Conservation (phyloP, 345 rosid genomes). For the Sonneratia alba region DNA sequence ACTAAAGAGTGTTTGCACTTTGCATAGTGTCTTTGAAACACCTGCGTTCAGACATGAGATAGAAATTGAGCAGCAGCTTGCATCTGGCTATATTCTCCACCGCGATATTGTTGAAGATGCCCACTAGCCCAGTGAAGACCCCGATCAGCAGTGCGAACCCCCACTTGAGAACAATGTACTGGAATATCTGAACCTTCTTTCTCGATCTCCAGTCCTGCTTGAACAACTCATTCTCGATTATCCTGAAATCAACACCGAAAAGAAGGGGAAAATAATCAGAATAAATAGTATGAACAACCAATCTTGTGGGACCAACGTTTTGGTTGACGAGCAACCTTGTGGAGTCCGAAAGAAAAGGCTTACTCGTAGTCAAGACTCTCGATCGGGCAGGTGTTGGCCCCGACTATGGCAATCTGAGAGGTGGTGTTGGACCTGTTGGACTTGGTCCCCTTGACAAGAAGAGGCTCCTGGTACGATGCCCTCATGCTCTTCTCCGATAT, state of each 20-base stretch:
- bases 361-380: slow-evolving; percentile 51
- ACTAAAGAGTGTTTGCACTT: not conserved
- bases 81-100: slow-evolving; percentile 37
- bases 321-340: too few species aligned
- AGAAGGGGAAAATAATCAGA: not conserved
- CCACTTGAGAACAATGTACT: slow-evolving; percentile 39
- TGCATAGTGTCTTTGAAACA: slow-evolving; percentile 1
- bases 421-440: slow-evolving; percentile 23
- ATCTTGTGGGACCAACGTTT: too few species aligned
- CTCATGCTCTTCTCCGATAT: slow-evolving; percentile 12
- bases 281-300: not conserved
- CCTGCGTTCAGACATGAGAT: slow-evolving; percentile 21
- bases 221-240: slow-evolving; percentile 32
- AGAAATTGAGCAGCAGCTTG: slow-evolving; percentile 26
- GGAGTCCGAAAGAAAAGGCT: not conserved
- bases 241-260: slow-evolving; percentile 15
- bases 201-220: slow-evolving; percentile 42
- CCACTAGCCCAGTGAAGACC: slow-evolving; percentile 25
- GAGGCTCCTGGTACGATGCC: slow-evolving; percentile 23
- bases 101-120: slow-evolving; percentile 28
- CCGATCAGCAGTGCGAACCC: slow-evolving; percentile 26
- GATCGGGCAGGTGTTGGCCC: slow-evolving; percentile 32
- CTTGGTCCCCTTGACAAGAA: slow-evolving; percentile 18
- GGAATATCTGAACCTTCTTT: slow-evolving; percentile 27
- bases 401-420: slow-evolving; percentile 42